Base-by-base conservation (phyloP, 2,329 filamentous ascomycete genomes). In the Graphium sp. region DNA sequence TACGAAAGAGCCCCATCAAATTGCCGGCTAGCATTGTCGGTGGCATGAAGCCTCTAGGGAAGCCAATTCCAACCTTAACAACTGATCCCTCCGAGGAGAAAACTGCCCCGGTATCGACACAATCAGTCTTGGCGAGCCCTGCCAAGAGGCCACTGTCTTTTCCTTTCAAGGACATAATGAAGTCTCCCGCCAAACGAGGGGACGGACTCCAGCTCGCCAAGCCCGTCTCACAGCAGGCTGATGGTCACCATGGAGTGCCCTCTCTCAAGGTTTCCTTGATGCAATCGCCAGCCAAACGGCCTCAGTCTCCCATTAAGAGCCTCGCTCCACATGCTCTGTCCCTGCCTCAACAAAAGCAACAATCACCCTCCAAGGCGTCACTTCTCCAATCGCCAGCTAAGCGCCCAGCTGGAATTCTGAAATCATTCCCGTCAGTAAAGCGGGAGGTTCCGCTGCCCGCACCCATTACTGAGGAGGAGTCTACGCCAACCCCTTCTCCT, bases 1-100 rank as follows among this genome's bases (percentile, higher is more conserved):
- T 72, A 43, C 58, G 57, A 48, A 68, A 62, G 48, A 65, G 58
- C 33, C 67, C 68, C 2, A 45, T 67, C 26, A 72, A 69, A 41
- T 57, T 60, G 7, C 48, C 54, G 7, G 21, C 9, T 22, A 7
- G 21, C 30, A 9, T 15, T 19, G 17, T 28, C 15, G 15, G 26
- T 8, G 9, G 26, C 17, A n/a, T n/a, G n/a, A 42, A 43, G 18
- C 31, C 37, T 1, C 15, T 24, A 12, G 31, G 31, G 38, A 42
- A 12, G 37, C 36, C 5, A 38, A 40, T 22, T 14, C 5, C 15
- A 27, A 14, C 22, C 14, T 9, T 21, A 17, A 19, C 4, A 5
- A 21, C 16, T 21, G 19, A n/a, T 19, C 15, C 12, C 4, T 10
- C 12, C n/a, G 33, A 35, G 18, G 24, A 27, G 18, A 5, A 12